Conservation (phyloP, 78 protist genomes). For the Andalucia godoyi region DNA sequence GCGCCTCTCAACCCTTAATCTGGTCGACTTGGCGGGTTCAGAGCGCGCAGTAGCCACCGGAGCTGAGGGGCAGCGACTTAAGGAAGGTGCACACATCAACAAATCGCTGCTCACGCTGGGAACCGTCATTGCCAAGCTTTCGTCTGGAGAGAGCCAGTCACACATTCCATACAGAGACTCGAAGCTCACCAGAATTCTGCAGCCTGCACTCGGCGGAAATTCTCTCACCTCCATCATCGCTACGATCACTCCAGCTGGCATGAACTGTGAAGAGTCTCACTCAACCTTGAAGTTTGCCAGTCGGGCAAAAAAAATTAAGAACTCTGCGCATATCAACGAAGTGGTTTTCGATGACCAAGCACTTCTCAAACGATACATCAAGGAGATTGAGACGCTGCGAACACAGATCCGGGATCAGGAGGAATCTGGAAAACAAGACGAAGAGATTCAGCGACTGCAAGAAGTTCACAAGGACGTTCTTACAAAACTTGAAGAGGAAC, state of each 20-base stretch:
- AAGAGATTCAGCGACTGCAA: too few species aligned
- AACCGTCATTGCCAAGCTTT: constrained; percentile 30
- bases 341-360: too few species aligned
- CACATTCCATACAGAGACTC: constrained; percentile 44
- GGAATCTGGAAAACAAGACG: too few species aligned
- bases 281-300: constrained; percentile 87
- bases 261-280: constrained; percentile 69
- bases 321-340: too few species aligned
- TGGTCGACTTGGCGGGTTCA: constrained; percentile 7
- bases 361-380: too few species aligned
- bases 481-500: too few species aligned
- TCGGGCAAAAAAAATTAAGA: constrained; percentile 47
- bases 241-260: constrained; percentile 47
- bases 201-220: constrained; percentile 76
- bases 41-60: constrained; percentile 5
- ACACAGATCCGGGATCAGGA: background rate
- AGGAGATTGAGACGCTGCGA: too few species aligned
- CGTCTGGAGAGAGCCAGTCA: background rate
- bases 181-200: constrained; percentile 38
- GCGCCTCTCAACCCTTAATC: background rate
- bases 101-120: constrained; percentile 23
- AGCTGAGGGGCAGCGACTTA: background rate
- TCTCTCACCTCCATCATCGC: constrained; percentile 86
- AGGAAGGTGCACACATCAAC: constrained; percentile 17
- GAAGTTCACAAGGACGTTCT: too few species aligned